Evolutionary conservation across 1,139 yeast genomes (phyloP), one percentile per base, ranked within the genome.

Genomic region (Suhomyces yuchorum): DNA sequence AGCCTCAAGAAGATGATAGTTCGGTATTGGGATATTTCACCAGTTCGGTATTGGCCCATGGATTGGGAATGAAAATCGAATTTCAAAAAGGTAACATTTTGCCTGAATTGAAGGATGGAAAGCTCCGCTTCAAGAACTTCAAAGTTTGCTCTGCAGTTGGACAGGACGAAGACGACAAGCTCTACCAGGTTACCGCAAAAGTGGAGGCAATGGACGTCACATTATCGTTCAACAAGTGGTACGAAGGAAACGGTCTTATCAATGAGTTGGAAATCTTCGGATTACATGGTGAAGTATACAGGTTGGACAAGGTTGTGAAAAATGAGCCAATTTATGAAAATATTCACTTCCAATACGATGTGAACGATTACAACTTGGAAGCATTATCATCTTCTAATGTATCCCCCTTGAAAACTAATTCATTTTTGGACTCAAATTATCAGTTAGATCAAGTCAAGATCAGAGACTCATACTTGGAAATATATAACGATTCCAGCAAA

Each of bases 191-290:
- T 30, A 63, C 68, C 9, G 75, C 84, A 26, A 67, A 66, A 14
- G 71, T 85, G 24, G 80, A 83, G 46, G 75, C 81, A 15, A 67
- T 85, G 52, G 82, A 81, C 52, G 59, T 85, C 37, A 78, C 86
- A 0, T 66, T 86, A 19, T 82, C 87, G 1, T 79, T 86, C 52
- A 73, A 75, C 40, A 86, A 86, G 62, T 86, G 92, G 92, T 74
- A 82, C 43, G 79, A 80, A 50, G 85, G 90, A 0, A 75, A 77
- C 42, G 95, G 95, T 0, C 66, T 87, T 26, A 78, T 86, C 37
- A 71, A 84, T 46, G 83, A 82, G 53, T 65, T 85, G 40, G 85
- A 84, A 48, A 69, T 86, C 1, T 76, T 70, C 45, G 93, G 93
- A 0, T 70, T 85, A 62, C 71, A 70, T 28, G 92, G 91, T 3